phyloP scores from a whole-genome alignment of 495 filamentous ascomycete genomes.

The Penicillium argentinense region DNA sequence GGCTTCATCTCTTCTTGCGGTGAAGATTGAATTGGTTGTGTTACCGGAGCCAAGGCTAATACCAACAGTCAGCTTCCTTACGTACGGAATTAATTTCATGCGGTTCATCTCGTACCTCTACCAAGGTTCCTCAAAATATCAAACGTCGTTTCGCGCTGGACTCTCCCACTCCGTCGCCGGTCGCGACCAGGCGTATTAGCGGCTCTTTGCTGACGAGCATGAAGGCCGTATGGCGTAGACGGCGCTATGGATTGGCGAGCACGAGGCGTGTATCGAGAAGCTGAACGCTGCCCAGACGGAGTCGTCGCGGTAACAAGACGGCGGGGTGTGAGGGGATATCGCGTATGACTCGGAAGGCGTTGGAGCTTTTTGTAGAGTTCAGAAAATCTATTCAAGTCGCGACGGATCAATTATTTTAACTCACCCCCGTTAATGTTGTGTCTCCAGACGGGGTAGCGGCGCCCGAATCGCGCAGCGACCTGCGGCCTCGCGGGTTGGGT shows the following conservation, averaged over 20 bases:
- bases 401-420: not conserved
- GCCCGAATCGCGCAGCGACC: slow-evolving; percentile 28
- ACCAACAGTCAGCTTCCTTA: not conserved
- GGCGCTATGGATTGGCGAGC: slow-evolving; percentile 41
- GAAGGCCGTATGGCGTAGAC: slow-evolving; percentile 71
- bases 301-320: slow-evolving; percentile 34
- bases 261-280: slow-evolving; percentile 38
- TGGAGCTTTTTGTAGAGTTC: slow-evolving; percentile 24
- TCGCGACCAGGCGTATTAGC: slow-evolving; percentile 72
- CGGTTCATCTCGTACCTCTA: slow-evolving; percentile 37
- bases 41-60: slow-evolving; percentile 57
- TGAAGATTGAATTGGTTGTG: slow-evolving; percentile 59
- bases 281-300: slow-evolving; percentile 37
- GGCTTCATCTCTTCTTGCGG: slow-evolving; percentile 39
- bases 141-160: slow-evolving; percentile 74
- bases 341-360: slow-evolving; percentile 36
- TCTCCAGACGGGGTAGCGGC: slow-evolving; percentile 33
- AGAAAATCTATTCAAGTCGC: not conserved
- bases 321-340: slow-evolving; percentile 41
- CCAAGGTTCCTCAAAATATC: slow-evolving; percentile 68
- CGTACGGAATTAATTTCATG: not conserved
- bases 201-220: slow-evolving; percentile 71
- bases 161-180: slow-evolving; percentile 62
- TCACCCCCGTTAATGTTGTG: slow-evolving; percentile 33
- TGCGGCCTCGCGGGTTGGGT: slow-evolving; percentile 37